phyloP scores from a whole-genome alignment of 2,329 filamentous ascomycete species.

The Penicillium palitans region DNA sequence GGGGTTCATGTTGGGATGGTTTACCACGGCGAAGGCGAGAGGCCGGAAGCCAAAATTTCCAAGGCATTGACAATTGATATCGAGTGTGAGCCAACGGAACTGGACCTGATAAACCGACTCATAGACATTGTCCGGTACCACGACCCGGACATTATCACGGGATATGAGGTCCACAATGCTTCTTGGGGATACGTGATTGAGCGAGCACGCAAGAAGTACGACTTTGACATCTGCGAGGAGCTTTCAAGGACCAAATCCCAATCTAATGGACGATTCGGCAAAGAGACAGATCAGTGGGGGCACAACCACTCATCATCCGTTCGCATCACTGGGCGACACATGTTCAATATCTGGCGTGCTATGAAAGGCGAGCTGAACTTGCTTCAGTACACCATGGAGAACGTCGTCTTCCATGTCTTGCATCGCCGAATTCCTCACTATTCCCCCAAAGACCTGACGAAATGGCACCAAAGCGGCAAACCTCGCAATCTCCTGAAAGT shows the following conservation, averaged over 20 bases:
- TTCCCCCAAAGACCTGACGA: constrained; percentile 72
- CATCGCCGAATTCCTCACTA: constrained; percentile 89
- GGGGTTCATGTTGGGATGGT: constrained; percentile 69
- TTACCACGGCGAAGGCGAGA: constrained; percentile 64
- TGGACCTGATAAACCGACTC: constrained; percentile 81
- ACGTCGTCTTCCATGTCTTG: constrained; percentile 87
- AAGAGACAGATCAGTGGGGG: constrained; percentile 85
- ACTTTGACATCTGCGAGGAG: constrained; percentile 87
- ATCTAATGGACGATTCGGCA: constrained; percentile 79
- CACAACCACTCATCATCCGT: constrained; percentile 93
- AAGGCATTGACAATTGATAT: constrained; percentile 65
- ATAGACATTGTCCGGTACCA: constrained; percentile 79
- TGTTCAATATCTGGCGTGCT: constrained; percentile 95
- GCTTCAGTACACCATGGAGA: constrained; percentile 94
- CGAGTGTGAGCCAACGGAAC: constrained; percentile 72
- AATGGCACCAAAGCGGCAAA: constrained; percentile 73
- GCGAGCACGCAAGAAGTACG: constrained; percentile 79
- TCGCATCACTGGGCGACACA: constrained; percentile 86
- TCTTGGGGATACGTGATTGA: constrained; percentile 98
- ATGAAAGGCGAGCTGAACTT: constrained; percentile 93
- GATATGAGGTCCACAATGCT: constrained; percentile 88
- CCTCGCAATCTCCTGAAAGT: constrained; percentile 71
- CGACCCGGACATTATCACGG: constrained; percentile 91
- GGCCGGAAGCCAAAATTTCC: constrained; percentile 61
- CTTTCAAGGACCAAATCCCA: constrained; percentile 84